A percentile compares a stretch with the other conserved stretches of the same genome.
These are phyloP conservation scores for Neurospora sp. DNA, from an alignment of 495 filamentous ascomycete genomes.

Conservation along the genomic window DNA sequence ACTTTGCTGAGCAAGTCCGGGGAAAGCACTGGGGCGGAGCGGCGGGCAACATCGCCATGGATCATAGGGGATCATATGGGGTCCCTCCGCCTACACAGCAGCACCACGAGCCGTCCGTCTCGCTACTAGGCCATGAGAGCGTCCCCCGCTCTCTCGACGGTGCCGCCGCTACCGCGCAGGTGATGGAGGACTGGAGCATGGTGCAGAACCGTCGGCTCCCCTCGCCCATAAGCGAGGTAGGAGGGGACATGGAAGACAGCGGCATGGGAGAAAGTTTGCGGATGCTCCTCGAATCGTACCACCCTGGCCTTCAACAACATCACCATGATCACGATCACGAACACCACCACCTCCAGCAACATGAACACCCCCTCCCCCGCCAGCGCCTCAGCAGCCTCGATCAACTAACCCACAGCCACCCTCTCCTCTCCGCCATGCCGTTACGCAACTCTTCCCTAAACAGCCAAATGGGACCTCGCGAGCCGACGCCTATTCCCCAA, in stretches of 20 bases:
- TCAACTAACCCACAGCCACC: slow-evolving; percentile 27
- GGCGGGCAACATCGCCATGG: slow-evolving; percentile 9
- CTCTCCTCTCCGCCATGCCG: slow-evolving; percentile 15
- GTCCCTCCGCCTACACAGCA: slow-evolving; percentile 24
- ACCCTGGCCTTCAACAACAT: slow-evolving; percentile 5
- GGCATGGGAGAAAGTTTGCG: slow-evolving; percentile 17
- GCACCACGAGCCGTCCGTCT: slow-evolving; percentile 3
- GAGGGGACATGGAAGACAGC: slow-evolving; percentile 31
- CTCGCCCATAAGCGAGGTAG: slow-evolving; percentile 62
- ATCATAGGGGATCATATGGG: slow-evolving; percentile 3
- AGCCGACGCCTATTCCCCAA: neutral
- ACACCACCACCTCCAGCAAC: neutral
- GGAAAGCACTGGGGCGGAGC: slow-evolving; percentile 30
- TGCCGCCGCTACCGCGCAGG: slow-evolving; percentile 14
- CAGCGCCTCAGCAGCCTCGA: slow-evolving; percentile 1
- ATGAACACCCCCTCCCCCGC: slow-evolving; percentile 12
- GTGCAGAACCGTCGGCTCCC: slow-evolving; percentile 49
- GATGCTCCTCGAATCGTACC: slow-evolving; percentile 28
- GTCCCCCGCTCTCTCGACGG: slow-evolving; percentile 28
- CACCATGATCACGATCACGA: slow-evolving; percentile 15
- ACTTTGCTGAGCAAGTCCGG: slow-evolving; percentile 35
- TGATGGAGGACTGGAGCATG: slow-evolving; percentile 36
- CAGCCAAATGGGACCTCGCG: neutral
- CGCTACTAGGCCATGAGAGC: slow-evolving; percentile 15
- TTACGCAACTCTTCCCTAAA: slow-evolving; percentile 3